Evolutionary conservation across 331 rosid species (phyloP), one percentile per base, ranked within the genome.

Genomic region (Dryas integrifolia): DNA sequence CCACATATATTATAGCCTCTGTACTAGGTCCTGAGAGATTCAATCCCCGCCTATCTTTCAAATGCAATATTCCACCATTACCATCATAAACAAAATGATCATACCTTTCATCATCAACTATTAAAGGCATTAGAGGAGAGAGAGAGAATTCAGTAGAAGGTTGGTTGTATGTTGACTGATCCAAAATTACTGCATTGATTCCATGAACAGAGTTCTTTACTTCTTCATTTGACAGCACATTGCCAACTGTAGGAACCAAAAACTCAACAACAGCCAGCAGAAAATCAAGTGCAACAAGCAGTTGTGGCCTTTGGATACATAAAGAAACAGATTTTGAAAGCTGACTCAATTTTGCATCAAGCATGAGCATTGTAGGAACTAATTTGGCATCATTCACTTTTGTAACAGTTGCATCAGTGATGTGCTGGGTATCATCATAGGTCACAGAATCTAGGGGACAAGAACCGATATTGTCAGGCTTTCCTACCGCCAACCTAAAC

Each of bases 221-320:
- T 76, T 86, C 96, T 65, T 87, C 96, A 76, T 75, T 68, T 63
- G 96, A 86, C 76, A 85, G 79, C 71, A 82, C 87, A 69, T 82
- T 80, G 47, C 92, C 82, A 72, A 89, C 82, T 35, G 92, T 81
- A 61, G 98, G 98, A 76, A 95, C 90, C 18, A 95, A 95, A 77
- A 95, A 95, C 90, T 91, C 97, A 76, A 76, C 92, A 6, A 95
- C 92, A 45, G 96, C 98, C 63, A 91, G 96, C 68, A 95, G 90
- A 85, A 95, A 95, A 83, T 95, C 98, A 67, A 95, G 92, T 50
- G 96, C 92, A 76, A 95, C 97, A 59, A 95, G 96, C 74, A 95
- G 81, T 77, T 89, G 96, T 70, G 97, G 98, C 84, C 96, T 86
- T 82, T 95, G 98, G 76, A 95, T 68, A 44, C 92, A 85, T 73